Evolutionary conservation across 306 rosid species (phyloP).

Genomic region (Cyamopsis tetragonoloba): DNA sequence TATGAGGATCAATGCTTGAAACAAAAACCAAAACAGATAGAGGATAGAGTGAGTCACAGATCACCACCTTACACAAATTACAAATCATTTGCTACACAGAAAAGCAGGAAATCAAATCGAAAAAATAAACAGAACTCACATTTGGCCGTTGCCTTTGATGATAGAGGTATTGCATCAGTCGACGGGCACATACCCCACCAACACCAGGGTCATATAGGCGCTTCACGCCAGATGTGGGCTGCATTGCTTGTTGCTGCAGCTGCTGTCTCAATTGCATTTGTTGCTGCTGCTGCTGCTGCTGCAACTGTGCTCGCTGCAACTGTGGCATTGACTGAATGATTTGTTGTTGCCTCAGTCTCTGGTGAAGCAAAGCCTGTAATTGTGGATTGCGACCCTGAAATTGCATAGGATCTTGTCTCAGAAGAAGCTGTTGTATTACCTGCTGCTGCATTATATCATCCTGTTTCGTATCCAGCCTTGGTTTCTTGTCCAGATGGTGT

Average conservation of each 20-base stretch:
- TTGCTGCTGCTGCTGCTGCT: conserved; percentile 59
- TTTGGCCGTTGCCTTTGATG: conserved; percentile 85
- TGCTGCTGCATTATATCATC: conserved; percentile 81
- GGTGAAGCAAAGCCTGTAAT: conserved; percentile 74
- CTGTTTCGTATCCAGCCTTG: conserved; percentile 77
- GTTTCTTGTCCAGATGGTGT: conserved; percentile 67
- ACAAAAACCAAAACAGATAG: not conserved
- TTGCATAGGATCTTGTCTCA: conserved; percentile 79
- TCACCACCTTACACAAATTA: not conserved
- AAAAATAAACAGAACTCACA: conserved; percentile 47
- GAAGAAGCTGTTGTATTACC: conserved; percentile 74
- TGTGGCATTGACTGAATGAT: conserved; percentile 86
- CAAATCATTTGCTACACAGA: not conserved
- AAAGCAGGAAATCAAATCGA: not conserved
- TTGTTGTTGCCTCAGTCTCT: conserved; percentile 59
- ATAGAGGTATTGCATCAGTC: conserved; percentile 92
- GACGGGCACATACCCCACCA: conserved; percentile 88
- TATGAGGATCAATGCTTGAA: too few species aligned
- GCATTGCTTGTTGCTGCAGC: conserved; percentile 75
- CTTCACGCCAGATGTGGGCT: conserved; percentile 57
- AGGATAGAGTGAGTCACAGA: not conserved
- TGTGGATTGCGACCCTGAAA: conserved; percentile 74
- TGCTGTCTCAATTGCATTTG: conserved; percentile 84
- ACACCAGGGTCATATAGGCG: conserved; percentile 77
- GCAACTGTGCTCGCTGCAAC: conserved; percentile 70